Evolutionary conservation across 768 basidiomycete species (phyloP).

Genomic region (Leccinellum rugosiceps): DNA sequence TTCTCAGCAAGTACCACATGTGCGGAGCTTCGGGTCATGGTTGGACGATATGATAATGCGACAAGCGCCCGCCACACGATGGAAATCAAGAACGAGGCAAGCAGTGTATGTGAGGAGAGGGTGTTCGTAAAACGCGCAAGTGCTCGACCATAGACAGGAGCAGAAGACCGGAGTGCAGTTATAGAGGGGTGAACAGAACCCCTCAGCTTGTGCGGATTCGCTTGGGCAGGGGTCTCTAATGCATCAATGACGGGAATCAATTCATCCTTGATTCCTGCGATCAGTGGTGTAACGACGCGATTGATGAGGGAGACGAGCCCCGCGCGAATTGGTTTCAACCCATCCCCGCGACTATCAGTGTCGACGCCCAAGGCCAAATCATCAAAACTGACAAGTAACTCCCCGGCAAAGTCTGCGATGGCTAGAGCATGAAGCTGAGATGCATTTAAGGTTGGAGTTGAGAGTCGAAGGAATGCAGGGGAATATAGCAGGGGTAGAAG

Average conservation of each 20-base stretch:
- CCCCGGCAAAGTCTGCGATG: constrained; percentile 66
- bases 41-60: constrained; percentile 61
- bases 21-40: constrained; percentile 41
- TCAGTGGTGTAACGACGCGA: constrained; percentile 63
- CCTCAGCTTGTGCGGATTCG: constrained; percentile 17
- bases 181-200: constrained; percentile 54
- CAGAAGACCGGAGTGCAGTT: constrained; percentile 49
- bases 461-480: constrained; percentile 51
- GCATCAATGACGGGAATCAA: constrained; percentile 60
- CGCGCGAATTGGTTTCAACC: constrained; percentile 65
- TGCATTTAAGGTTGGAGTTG: constrained; percentile 54
- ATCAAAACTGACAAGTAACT: constrained; percentile 70
- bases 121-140: constrained; percentile 55
- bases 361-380: constrained; percentile 61
- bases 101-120: constrained; percentile 51
- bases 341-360: constrained; percentile 60
- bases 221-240: constrained; percentile 47
- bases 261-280: constrained; percentile 58
- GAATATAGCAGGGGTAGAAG: constrained; percentile 67
- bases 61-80: constrained; percentile 73
- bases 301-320: constrained; percentile 65
- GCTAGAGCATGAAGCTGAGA: constrained; percentile 72
- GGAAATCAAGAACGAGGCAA: constrained; percentile 72
- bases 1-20: constrained; percentile 33
- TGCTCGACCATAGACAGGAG: constrained; percentile 60